phyloP scores from a whole-genome alignment of 1,284 basidiomycete genomes.

The Schizophyllum commune region DNA sequence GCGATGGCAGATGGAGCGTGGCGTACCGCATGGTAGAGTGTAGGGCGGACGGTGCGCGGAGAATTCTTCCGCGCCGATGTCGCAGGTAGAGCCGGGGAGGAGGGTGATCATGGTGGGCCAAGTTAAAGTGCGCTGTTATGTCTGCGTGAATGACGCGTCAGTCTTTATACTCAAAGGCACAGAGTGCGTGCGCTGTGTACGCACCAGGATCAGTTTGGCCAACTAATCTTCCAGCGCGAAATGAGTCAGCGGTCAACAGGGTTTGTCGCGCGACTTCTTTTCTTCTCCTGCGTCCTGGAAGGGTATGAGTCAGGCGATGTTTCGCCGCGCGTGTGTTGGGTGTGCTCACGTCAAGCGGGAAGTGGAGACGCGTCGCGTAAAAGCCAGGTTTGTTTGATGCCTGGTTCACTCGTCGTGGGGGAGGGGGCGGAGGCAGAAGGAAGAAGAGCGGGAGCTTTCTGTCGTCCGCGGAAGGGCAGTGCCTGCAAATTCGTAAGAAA shows the following conservation, averaged over 20 bases:
- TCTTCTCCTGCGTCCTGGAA: neutral
- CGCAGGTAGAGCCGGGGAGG: slow-evolving; percentile 70
- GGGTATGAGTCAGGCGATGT: neutral
- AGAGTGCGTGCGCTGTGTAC: neutral
- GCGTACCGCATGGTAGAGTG: neutral
- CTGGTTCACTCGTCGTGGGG: neutral
- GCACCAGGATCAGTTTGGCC: neutral
- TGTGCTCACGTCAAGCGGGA: neutral
- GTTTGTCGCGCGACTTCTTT: neutral
- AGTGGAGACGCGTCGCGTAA: neutral
- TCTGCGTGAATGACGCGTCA: neutral
- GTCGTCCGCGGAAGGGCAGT: neutral
- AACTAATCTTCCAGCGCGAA: neutral
- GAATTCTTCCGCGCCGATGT: slow-evolving; percentile 80
- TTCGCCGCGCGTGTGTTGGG: neutral
- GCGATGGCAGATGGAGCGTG: too few species aligned
- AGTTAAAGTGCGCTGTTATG: slow-evolving; percentile 13
- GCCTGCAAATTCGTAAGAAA: neutral
- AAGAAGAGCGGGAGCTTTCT: neutral
- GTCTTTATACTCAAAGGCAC: neutral
- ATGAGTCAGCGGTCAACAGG: neutral
- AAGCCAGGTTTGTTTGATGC: neutral
- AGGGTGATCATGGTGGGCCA: slow-evolving; percentile 63
- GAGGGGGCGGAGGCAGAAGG: neutral
- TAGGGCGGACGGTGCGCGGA: slow-evolving; percentile 56